These are phyloP conservation scores for Thielaviopsis cerberus DNA, from an alignment of 2,329 filamentous ascomycete genomes.

Conservation along the genomic window DNA sequence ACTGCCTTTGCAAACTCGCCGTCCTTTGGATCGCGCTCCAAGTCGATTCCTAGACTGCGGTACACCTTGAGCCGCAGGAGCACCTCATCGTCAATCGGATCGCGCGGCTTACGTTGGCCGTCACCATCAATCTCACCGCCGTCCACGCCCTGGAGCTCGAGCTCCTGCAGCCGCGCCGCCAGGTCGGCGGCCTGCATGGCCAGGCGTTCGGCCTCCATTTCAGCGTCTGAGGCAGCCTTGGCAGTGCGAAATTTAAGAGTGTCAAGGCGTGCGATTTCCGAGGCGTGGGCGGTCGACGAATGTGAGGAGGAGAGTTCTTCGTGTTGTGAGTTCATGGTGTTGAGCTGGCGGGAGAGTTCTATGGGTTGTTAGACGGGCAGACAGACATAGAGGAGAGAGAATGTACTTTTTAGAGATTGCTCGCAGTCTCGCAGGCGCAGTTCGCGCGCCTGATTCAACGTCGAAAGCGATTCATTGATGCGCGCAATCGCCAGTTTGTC, in stretches of 20 bases:
- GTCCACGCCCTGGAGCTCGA: slow-evolving; percentile 76
- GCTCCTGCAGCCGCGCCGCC: slow-evolving; percentile 54
- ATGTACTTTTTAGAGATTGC: slow-evolving; percentile 39
- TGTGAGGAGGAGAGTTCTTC: slow-evolving; percentile 56
- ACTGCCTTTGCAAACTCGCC: slow-evolving; percentile 76
- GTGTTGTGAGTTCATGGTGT: slow-evolving; percentile 57
- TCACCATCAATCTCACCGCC: slow-evolving; percentile 28
- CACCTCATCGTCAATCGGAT: slow-evolving; percentile 43
- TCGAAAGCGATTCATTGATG: slow-evolving; percentile 64
- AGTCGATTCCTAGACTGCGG: slow-evolving; percentile 73
- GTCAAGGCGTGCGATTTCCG: slow-evolving; percentile 69
- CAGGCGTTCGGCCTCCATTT: slow-evolving; percentile 89
- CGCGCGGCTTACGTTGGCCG: slow-evolving; percentile 14
- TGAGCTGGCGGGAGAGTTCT: slow-evolving; percentile 56
- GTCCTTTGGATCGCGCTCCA: slow-evolving; percentile 52
- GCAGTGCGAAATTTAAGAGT: slow-evolving; percentile 86
- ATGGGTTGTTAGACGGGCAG: not conserved
- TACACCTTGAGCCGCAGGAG: slow-evolving; percentile 74
- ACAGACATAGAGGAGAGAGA: not conserved
- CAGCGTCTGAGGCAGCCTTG: slow-evolving; percentile 74
- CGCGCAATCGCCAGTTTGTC: slow-evolving; percentile 73
- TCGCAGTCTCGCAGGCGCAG: slow-evolving; percentile 56
- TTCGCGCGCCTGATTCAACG: slow-evolving; percentile 68
- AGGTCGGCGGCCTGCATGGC: slow-evolving; percentile 60
- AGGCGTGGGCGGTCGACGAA: slow-evolving; percentile 62